Percentiles rank a stretch among this genome's conserved stretches.
Evolutionary conservation across 208 protist species (phyloP).

Genomic region (Leishmania gerbilli): DNA sequence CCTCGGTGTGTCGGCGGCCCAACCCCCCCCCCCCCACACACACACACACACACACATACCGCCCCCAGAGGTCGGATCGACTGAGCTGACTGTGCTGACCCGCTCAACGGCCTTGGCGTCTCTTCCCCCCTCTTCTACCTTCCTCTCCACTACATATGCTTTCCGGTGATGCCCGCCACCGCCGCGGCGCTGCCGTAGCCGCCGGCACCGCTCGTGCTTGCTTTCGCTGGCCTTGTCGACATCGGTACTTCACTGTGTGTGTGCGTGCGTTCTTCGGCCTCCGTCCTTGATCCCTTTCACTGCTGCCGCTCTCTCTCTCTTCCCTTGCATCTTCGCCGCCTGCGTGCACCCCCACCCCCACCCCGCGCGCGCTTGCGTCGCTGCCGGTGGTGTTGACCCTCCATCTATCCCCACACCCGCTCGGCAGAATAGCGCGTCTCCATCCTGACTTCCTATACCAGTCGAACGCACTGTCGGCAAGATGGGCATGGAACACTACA

Average conservation of each 20-base stretch:
- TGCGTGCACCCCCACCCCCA: not conserved
- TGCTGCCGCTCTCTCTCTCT: not conserved
- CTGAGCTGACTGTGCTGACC: too few relatives aligned
- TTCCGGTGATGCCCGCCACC: not conserved
- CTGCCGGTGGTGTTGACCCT: not conserved
- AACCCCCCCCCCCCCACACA: too few relatives aligned
- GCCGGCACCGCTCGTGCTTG: not conserved
- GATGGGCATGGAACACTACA: slow-evolving; percentile 91
- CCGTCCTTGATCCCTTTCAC: not conserved
- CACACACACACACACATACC: not conserved
- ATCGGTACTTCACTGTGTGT: slow-evolving; percentile 1
- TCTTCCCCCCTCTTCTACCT: not conserved
- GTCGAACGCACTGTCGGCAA: not conserved
- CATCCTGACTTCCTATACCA: not conserved
- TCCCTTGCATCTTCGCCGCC: not conserved
- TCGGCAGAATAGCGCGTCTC: not conserved
- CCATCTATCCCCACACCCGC: not conserved
- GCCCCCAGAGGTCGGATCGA: too few relatives aligned
- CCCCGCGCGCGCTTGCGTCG: not conserved
- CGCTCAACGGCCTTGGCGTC: too few relatives aligned
- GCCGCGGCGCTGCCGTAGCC: not conserved
- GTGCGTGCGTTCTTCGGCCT: not conserved
- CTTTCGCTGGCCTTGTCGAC: not conserved
- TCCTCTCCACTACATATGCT: not conserved
- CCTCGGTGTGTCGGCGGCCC: too few relatives aligned